These are phyloP conservation scores for Clitoria ternatea DNA, from an alignment of 306 rosid genomes.

Conservation along the genomic window DNA sequence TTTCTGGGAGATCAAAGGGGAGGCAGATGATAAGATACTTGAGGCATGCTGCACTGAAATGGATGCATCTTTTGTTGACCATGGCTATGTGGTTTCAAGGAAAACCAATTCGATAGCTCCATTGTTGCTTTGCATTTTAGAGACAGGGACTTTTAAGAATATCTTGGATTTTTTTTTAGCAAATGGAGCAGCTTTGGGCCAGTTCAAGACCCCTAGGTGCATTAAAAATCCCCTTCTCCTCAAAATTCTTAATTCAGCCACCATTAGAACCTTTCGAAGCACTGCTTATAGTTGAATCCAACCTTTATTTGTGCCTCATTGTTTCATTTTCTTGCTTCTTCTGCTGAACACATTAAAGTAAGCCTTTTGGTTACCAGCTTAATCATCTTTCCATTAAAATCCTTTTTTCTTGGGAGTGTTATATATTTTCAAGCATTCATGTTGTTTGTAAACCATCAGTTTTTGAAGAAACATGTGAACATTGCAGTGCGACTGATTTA, in stretches of 20 bases:
- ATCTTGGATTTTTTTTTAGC: constrained; percentile 63
- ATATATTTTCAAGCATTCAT: too few species aligned
- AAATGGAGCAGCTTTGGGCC: constrained; percentile 71
- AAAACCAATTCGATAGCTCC: constrained; percentile 71
- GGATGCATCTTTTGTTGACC: constrained; percentile 76
- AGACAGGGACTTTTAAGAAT: constrained; percentile 70
- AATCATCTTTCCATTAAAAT: too few species aligned
- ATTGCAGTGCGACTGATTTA: too few species aligned
- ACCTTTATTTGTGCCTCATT: neutral
- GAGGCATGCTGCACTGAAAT: constrained; percentile 57
- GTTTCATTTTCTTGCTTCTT: neutral
- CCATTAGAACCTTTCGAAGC: constrained; percentile 49
- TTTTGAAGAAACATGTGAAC: too few species aligned
- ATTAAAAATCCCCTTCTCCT: constrained; percentile 57
- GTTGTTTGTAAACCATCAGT: too few species aligned
- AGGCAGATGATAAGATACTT: constrained; percentile 50
- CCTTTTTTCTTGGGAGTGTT: too few species aligned
- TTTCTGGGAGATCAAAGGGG: constrained; percentile 83
- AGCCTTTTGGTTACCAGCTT: too few species aligned
- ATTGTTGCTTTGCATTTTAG: constrained; percentile 61
- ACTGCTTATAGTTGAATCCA: constrained; percentile 40
- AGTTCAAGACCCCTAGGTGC: constrained; percentile 93
- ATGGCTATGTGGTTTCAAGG: constrained; percentile 83
- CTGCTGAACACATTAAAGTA: too few species aligned
- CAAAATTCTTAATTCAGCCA: constrained; percentile 44